Evolutionary conservation across 768 basidiomycete genomes (phyloP).

Genomic region (Pleurotus djamor): DNA sequence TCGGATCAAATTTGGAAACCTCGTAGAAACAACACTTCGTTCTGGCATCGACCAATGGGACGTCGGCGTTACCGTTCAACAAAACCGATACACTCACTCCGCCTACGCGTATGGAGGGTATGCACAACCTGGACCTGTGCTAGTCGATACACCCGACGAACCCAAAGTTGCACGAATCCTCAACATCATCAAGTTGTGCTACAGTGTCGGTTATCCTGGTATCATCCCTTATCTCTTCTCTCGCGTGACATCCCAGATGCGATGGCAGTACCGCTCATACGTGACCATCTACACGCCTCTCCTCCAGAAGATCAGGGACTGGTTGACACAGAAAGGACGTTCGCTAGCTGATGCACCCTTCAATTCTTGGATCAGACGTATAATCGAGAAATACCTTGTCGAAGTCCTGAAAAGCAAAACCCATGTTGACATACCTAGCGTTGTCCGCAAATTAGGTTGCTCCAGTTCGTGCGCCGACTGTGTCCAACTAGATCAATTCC

Average conservation of each 20-base stretch:
- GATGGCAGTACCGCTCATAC: not conserved
- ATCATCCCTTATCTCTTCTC: conserved; percentile 18
- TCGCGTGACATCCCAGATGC: not conserved
- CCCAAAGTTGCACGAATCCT: conserved; percentile 21
- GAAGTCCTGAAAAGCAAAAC: conserved; percentile 22
- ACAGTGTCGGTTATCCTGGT: conserved; percentile 15
- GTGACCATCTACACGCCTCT: conserved; percentile 20
- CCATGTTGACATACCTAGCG: conserved; percentile 2
- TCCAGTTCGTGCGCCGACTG: conserved; percentile 24
- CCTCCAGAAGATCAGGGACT: conserved; percentile 17
- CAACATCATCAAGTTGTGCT: conserved; percentile 19
- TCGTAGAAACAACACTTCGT: conserved; percentile 15
- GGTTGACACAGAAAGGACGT: conserved; percentile 13
- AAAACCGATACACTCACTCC: too few species aligned
- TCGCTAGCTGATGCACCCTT: conserved; percentile 23
- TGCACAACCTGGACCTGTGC: not conserved
- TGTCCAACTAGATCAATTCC: conserved; percentile 21
- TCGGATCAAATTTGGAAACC: conserved; percentile 7
- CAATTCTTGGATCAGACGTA: conserved; percentile 20
- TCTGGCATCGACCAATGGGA: conserved; percentile 17
- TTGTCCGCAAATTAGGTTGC: conserved; percentile 27
- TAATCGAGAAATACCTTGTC: conserved; percentile 25
- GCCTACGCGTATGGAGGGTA: too few species aligned
- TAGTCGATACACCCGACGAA: not conserved
- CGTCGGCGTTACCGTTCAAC: not conserved